These are phyloP conservation scores for Pinus albicaulis DNA, from an alignment of 75 land plant genomes.

Conservation along the genomic window DNA sequence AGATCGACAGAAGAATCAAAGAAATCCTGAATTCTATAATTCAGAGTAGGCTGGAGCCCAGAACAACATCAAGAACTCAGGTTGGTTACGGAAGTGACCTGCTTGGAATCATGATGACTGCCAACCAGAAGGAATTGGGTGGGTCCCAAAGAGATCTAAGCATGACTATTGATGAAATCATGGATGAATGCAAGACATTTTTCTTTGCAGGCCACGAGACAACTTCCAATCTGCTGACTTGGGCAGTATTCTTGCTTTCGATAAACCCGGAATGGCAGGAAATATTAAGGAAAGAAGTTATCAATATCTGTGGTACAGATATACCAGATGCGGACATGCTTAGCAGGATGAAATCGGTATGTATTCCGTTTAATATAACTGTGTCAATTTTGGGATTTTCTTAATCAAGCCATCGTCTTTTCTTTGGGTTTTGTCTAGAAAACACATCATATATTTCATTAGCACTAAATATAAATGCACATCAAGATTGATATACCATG, in stretches of 20 bases:
- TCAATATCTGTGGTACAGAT: conserved; percentile 13
- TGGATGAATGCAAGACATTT: conserved; percentile 73
- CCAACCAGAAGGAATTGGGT: conserved; percentile 6
- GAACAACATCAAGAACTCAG: conserved; percentile 12
- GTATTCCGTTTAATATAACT: background rate
- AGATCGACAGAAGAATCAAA: conserved; percentile 32
- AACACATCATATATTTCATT: no score
- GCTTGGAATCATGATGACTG: conserved; percentile 42
- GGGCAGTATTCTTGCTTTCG: conserved; percentile 35
- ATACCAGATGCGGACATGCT: conserved; percentile 20
- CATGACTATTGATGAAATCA: conserved; percentile 40
- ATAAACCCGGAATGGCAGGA: conserved; percentile 30
- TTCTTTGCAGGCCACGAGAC: conserved; percentile 76
- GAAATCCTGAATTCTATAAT: conserved; percentile 35
- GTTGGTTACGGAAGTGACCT: conserved; percentile 22
- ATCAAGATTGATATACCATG: no score
- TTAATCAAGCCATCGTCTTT: no score
- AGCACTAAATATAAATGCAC: no score
- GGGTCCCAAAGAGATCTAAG: conserved; percentile 18
- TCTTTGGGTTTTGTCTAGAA: no score
- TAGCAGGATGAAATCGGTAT: conserved; percentile 23
- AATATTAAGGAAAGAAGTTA: conserved; percentile 19
- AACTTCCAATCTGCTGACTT: conserved; percentile 33
- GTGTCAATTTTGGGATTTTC: no score
- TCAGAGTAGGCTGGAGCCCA: conserved; percentile 11